Base-by-base conservation (phyloP, 257 asterid genomes). In the Nicotiana noctiflora region DNA sequence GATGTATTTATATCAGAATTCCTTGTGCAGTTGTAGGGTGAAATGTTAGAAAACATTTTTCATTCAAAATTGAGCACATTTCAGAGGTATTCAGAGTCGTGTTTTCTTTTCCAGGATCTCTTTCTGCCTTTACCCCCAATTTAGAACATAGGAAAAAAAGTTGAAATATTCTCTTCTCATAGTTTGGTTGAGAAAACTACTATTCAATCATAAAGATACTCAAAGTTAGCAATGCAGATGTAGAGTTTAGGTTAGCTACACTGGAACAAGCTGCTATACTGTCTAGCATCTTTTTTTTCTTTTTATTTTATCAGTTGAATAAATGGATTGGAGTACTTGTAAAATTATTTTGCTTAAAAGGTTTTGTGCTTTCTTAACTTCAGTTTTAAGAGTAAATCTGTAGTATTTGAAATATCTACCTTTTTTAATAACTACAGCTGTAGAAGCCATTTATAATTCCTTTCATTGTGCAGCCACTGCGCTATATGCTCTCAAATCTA, bases 401-500 rank as follows among this genome's bases (percentile, higher is more conserved):
- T 23, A 72, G 78, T 46, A 19, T 0, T 37, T 46, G 8, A 44
- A 46, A 46, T 55, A 46, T 72, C 15, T 46, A 72, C 78, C 37
- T 46, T 46, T 25, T 27, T 19, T 49, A 59, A 23, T 74, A 49
- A 44, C 27, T 74, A 74, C 25, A 74, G 17, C 15, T 7, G 49
- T 21, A 25, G 4, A 49, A n/a, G 21, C 61, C 17, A 14, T 49
- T 74, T 49, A 49, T 49, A 49, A 27, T 49, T 49, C 61, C 79
- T 25, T 74, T 46, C 77, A 44, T 77, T 23, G 57, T 87, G 87
- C 92, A 93, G 98, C 86, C 85, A 85, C 90, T 85, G 94, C 91
- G 80, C 89, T 94, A 84, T 87, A 23, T 68, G 92, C 95, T 59
- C 80, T 94, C 49, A 86, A 88, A 82, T 77, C 92, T 32, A 90